Base-by-base conservation (phyloP, 192 early-diverging fungal genomes). In the Coemansia erecta region DNA sequence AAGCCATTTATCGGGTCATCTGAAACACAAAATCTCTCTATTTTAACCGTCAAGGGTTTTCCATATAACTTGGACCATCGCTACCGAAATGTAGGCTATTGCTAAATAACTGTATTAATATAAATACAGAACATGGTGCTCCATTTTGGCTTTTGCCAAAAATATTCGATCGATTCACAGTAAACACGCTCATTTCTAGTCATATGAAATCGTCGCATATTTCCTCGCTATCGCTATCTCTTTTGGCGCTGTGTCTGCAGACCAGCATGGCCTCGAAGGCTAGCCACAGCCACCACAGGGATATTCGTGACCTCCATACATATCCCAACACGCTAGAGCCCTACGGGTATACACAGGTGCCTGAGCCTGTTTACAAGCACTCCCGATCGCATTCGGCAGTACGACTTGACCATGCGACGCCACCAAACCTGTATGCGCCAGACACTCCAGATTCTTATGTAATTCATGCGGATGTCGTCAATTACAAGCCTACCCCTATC, bases 391-490 rank as follows among this genome's bases (percentile, higher is more conserved):
- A 52, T 13, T 33, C 50, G 4, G 47, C 22, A 8, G 11, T 9
- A n/a, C 19, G 8, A 1, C 47, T 24, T 13, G 2, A 24, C 22
- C 47, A 48, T 8, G 13, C 11, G 11, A 9, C 2, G 8, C 47
- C 21, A 23, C 21, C 47, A 48, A 48, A 48, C 22, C 11, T 48
- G 21, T 48, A 48, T 24, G 47, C 47, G 21, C 47, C 47, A 19
- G 24, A 48, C 22, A 19, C 24, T 23, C 22, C 22, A 1, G 47
- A 3, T 23, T 11, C 9, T 9, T 8, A 48, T 10, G 3, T 2
- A 7, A 11, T 24, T 5, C 22, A 48, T 48, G 10, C 24, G 3
- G 8, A 23, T 14, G 14, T 8, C 44, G 14, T 24, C 47, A 14
- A n/a, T 14, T 11, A 48, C 47, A 48, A 48, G 47, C 21, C 22